A percentile compares a stretch with the other conserved stretches of the same genome.
Evolutionary conservation across 2,329 filamentous ascomycete genomes (phyloP).

Genomic region (Xylaria sp.): DNA sequence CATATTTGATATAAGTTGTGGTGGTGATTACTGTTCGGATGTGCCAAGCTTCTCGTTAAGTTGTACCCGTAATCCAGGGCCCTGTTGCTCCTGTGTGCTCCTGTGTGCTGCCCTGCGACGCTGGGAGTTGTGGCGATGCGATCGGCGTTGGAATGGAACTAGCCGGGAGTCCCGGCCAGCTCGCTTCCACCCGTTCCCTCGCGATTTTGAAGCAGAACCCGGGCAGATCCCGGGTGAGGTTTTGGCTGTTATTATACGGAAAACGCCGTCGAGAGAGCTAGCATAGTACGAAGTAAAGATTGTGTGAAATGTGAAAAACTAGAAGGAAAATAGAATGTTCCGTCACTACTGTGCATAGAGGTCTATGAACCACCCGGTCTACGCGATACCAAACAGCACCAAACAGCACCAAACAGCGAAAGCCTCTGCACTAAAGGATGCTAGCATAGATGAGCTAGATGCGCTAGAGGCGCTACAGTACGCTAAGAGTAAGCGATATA

Average conservation of each 20-base stretch:
- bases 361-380: too few species aligned
- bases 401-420: not conserved
- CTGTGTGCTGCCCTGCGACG: too few species aligned
- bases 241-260: too few species aligned
- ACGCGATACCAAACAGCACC: too few species aligned
- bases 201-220: not conserved
- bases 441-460: not conserved
- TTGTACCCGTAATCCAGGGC: not conserved
- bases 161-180: not conserved
- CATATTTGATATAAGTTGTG: conserved; percentile 13
- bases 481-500: conserved; percentile 9
- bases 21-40: conserved; percentile 16
- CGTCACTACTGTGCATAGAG: too few species aligned
- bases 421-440: not conserved
- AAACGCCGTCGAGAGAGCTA: too few species aligned
- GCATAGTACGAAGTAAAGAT: too few species aligned
- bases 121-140: not conserved
- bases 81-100: too few species aligned
- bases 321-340: too few species aligned
- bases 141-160: conserved; percentile 7
- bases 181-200: not conserved
- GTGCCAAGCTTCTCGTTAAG: conserved; percentile 13
- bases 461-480: too few species aligned
- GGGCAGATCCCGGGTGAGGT: too few species aligned
- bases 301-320: too few species aligned